phyloP scores from a whole-genome alignment of 129 eudicot genomes.

The Heracleum sosnowskyi region DNA sequence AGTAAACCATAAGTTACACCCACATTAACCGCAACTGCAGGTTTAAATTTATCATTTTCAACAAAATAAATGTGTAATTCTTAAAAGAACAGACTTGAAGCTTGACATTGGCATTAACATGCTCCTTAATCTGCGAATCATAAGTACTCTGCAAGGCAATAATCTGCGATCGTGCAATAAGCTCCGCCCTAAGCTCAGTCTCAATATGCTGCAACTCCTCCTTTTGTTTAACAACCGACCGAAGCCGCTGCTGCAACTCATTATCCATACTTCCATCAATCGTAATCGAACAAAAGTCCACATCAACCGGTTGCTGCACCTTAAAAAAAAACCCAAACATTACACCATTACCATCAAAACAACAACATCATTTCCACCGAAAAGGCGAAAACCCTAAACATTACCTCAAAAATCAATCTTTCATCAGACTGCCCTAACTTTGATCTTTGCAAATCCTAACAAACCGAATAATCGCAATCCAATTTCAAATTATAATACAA shows the following conservation, averaged over 20 bases:
- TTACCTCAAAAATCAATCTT: conserved; percentile 71
- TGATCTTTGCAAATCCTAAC: conserved; percentile 49
- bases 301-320: conserved; percentile 53
- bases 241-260: conserved; percentile 64
- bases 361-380: not conserved
- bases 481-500: not conserved
- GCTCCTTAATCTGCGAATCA: conserved; percentile 73
- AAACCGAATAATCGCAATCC: not conserved
- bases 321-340: conserved; percentile 31
- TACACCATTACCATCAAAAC: conserved; percentile 19
- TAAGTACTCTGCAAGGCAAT: conserved; percentile 56
- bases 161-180: conserved; percentile 67
- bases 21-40: not conserved
- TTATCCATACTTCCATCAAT: conserved; percentile 48
- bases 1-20: conserved; percentile 5
- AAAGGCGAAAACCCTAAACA: conserved; percentile 5
- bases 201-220: conserved; percentile 83
- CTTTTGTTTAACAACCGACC: conserved; percentile 51
- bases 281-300: conserved; percentile 50
- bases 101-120: conserved; percentile 42
- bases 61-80: not conserved
- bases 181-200: conserved; percentile 61
- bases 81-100: conserved; percentile 53
- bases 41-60: not conserved
- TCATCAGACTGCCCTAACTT: conserved; percentile 69